Percentiles rank a stretch among this genome's conserved stretches.
phyloP scores from a whole-genome alignment of 1,284 basidiomycete genomes.

The Boletus coffeatus region DNA sequence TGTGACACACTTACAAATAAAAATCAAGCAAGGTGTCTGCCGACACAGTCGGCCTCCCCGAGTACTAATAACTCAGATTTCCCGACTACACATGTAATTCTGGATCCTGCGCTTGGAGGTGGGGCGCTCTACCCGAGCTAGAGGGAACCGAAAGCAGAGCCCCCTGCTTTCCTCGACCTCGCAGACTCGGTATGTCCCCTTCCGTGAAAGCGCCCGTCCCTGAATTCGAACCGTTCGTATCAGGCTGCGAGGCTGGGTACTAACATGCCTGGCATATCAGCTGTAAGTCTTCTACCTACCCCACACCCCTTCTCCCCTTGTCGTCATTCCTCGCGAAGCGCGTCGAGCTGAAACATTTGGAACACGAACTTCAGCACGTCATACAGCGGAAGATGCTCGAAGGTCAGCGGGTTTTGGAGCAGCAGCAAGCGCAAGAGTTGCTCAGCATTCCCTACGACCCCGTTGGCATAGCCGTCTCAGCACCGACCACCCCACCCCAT shows the following conservation, averaged over 20 bases:
- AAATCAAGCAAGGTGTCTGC: too few species aligned
- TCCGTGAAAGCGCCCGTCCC: slow-evolving; percentile 18
- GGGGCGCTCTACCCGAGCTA: slow-evolving; percentile 49
- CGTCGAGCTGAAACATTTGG: slow-evolving; percentile 84
- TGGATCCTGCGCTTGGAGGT: slow-evolving; percentile 79
- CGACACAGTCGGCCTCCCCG: too few species aligned
- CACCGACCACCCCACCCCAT: slow-evolving; percentile 77
- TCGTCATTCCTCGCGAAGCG: slow-evolving; percentile 42
- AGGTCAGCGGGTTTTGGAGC: slow-evolving; percentile 79
- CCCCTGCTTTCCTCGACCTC: slow-evolving; percentile 87
- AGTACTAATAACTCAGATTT: slow-evolving; percentile 40
- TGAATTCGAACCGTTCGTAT: slow-evolving; percentile 13
- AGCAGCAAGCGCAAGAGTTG: slow-evolving; percentile 23
- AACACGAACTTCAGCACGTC: slow-evolving; percentile 83
- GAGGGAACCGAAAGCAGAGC: slow-evolving; percentile 51
- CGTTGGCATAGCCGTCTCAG: slow-evolving; percentile 63
- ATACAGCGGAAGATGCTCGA: slow-evolving; percentile 88
- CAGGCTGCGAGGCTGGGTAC: slow-evolving; percentile 77
- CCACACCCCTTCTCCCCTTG: slow-evolving; percentile 7
- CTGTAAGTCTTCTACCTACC: slow-evolving; percentile 46
- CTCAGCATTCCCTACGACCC: slow-evolving; percentile 57
- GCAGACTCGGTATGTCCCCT: slow-evolving; percentile 72
- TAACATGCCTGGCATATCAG: slow-evolving; percentile 77
- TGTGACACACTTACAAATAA: too few species aligned
- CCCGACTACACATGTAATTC: slow-evolving; percentile 66